Evolutionary conservation across 306 rosid species (phyloP), one percentile per base, ranked within the genome.

Genomic region (Aeschynomene evenia): DNA sequence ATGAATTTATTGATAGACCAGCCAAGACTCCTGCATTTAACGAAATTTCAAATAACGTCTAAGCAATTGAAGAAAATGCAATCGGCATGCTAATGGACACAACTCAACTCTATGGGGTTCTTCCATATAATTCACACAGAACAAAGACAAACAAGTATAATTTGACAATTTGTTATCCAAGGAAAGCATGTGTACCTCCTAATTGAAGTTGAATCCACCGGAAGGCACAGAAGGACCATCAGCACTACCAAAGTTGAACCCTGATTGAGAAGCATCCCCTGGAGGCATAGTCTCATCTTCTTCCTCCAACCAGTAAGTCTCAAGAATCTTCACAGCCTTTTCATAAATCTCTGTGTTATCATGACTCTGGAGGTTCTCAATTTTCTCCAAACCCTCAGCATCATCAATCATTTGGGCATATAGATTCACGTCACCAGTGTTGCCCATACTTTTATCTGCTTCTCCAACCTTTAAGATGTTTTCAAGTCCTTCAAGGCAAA

Each of bases 251-350:
- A 89, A 92, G 83, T 80, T 86, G 87, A 92, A 92, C 40, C 87
- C 88, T 61, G 86, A 4, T 64, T 86, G 89, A 49, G 92, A 21
- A 51, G 79, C 82, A 43, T 87, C 95, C 70, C 95, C 96, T 0
- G 96, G 87, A 76, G 98, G 96, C 96, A 92, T 92, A 48, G 95
- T 90, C 76, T 90, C 98, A 63, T 92, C 98, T 18, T 92, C 96
- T 22, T 90, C 98, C 89, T 92, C 98, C 80, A 92, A 81, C 98
- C 98, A 92, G 65, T 88, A 92, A 20, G 96, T 88, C 78, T 92
- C 98, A 0, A 92, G 98, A 68, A 92, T 88, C 83, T 92, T 92
- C 52, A 92, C 96, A 0, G 96, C 96, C 81, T 92, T 92, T 81
- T 92, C 98, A 66, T 92, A 92, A 78, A 92, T 92, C 85, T 92